These are phyloP conservation scores for Steccherinum ochraceum DNA, from an alignment of 768 basidiomycete species.

Conservation along the genomic window DNA sequence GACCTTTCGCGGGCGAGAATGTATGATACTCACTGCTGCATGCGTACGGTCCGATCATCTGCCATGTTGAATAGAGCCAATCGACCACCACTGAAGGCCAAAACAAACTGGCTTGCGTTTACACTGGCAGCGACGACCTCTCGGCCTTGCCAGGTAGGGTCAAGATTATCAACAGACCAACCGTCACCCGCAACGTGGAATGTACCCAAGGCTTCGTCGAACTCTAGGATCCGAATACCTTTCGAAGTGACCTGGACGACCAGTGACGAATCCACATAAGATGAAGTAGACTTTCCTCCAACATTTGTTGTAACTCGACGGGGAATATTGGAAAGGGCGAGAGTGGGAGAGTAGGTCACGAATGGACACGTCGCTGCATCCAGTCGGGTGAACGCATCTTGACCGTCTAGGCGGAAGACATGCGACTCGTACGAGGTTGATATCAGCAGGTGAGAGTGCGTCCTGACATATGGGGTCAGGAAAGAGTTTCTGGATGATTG, in stretches of 20 bases:
- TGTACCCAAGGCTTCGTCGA: conserved; percentile 36
- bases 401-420: conserved; percentile 46
- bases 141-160: conserved; percentile 18
- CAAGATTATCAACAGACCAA: conserved; percentile 30
- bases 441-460: conserved; percentile 49
- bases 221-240: conserved; percentile 50
- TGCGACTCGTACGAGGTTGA: conserved; percentile 53
- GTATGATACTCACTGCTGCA: no score
- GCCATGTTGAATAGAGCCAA: conserved; percentile 46
- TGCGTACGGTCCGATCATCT: conserved; percentile 14
- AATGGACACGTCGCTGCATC: conserved; percentile 38
- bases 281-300: conserved; percentile 14
- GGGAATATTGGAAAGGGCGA: conserved; percentile 57
- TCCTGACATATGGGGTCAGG: conserved; percentile 26
- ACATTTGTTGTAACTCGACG: conserved; percentile 19
- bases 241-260: conserved; percentile 69
- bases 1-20: no score
- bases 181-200: conserved; percentile 34
- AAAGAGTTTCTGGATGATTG: not conserved
- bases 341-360: conserved; percentile 42
- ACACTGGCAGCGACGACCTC: conserved; percentile 65
- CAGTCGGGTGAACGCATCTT: conserved; percentile 35
- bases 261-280: conserved; percentile 41
- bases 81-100: conserved; percentile 51
- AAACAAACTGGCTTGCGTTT: conserved; percentile 59